Evolutionary conservation across 2,329 filamentous ascomycete species (phyloP), one percentile per base, ranked within the genome.

Genomic region (Colletotrichum filicis): DNA sequence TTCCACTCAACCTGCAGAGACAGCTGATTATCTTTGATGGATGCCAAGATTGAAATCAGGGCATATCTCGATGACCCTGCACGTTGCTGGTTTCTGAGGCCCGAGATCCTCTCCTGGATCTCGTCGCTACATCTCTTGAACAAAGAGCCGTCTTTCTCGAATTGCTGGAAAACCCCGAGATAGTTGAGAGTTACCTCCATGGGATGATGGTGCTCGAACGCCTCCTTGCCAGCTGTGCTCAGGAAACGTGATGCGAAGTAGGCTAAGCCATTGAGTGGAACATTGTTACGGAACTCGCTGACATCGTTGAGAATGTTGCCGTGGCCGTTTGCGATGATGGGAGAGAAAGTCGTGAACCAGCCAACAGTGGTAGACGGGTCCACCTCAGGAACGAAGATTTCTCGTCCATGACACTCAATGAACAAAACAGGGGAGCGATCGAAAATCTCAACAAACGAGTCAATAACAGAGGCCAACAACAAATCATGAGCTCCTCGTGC

Each of bases 291-390:
- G 14, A 46, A 56, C 5, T 64, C 42, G 11, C 32, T 46, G 9
- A 69, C 42, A 9, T 11, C 28, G 9, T 16, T 55, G n/a, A 64
- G 26, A 0, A 19, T 52, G 30, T 68, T 19, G 1, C 22, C 59
- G 1, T 55, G 42, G 11, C 46, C 24, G 0, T 49, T 22, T 12
- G 42, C n/a, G 0, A 75, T 75, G 3, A 84, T 53, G 0, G 85
- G 85, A 19, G 77, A 80, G 14, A 86, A 77, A 0, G 83, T 83
- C 1, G 85, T 86, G 68, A 87, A 87, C 85, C 85, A 87, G 5
- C 85, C 85, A 0, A 87, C 82, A 0, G 83, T 86, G 1, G 78
- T 73, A 0, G 84, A 83, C 1, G 83, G 74, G 61, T 86, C 81
- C 9, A 83, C 74, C 0, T 56, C 35, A 2, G 76, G 35, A 28